Base-by-base conservation (phyloP, 2,329 filamentous ascomycete species). In the Hypoxylon sp. region DNA sequence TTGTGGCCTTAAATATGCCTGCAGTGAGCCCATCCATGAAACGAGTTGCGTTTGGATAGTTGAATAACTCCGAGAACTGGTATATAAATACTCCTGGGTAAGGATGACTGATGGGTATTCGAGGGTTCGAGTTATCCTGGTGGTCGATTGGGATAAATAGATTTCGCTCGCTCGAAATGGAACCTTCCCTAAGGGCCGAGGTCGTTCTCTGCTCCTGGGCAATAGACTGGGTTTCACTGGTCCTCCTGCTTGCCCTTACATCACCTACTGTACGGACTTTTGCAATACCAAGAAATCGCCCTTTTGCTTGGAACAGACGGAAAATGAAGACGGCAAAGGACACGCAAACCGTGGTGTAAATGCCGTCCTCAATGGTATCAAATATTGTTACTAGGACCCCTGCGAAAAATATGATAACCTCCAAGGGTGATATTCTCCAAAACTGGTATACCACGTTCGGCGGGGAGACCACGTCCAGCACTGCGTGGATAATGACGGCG, bases 401-500 rank as follows among this genome's bases (percentile, higher is more conserved):
- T 11, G 90, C 88, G 67, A 96, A 91, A 84, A 96, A 97, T 74
- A 97, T 92, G 52, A 92, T 69, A 0, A 94, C 90, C 75, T 97
- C 93, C 1, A 96, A 74, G 0, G 93, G 93, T 0, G 92, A 92
- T 0, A 96, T 91, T 33, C 89, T 85, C 93, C 93, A 97, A 81
- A 96, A 96, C 74, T 94, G 91, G 79, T 95, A 95, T 9, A 97
- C 86, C 0, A 89, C 91, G 74, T 92, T 91, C 3, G 92, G 93
- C 1, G 92, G 89, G 0, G 93, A 95, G 72, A 97, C 91, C 59
- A 97, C 82, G 76, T 97, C 93, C 65, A 91, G 89, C 3, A 97
- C 93, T 3, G 93, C 93, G 78, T 97, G 93, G 69, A 97, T 96
- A 71, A 97, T 97, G 74, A 97, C 91, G 49, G 87, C 93, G 0